Conservation (phyloP, 1,284 basidiomycete species). For the Vanrija sp. region DNA sequence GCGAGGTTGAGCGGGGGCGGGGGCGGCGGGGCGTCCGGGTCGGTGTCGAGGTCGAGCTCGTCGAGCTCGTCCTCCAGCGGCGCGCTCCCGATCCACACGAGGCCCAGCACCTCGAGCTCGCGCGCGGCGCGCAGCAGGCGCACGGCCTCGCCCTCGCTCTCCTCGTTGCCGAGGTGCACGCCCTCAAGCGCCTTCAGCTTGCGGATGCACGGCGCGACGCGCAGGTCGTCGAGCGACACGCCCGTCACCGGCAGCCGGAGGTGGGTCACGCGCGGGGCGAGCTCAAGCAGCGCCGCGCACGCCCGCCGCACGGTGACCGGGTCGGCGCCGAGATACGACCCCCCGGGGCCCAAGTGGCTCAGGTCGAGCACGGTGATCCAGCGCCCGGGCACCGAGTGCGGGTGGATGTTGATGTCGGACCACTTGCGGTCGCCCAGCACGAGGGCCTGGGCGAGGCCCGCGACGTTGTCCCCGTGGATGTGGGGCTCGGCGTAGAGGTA, state of each 20-base stretch:
- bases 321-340: conserved; percentile 56
- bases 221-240: conserved; percentile 54
- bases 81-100: conserved; percentile 56
- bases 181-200: conserved; percentile 60
- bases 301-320: conserved; percentile 49
- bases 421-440: conserved; percentile 65
- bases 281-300: conserved; percentile 55
- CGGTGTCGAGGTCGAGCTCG: not conserved
- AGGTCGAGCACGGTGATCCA: conserved; percentile 73
- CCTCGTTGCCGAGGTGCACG: conserved; percentile 42
- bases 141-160: conserved; percentile 45
- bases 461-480: conserved; percentile 55
- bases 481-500: conserved; percentile 62
- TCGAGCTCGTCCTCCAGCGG: conserved; percentile 26
- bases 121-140: conserved; percentile 57
- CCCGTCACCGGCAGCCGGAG: conserved; percentile 61
- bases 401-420: conserved; percentile 78
- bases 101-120: conserved; percentile 63
- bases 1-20: conserved; percentile 53
- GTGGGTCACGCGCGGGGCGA: conserved; percentile 63
- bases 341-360: conserved; percentile 57
- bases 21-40: not conserved
- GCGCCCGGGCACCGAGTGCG: conserved; percentile 74
- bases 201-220: conserved; percentile 42
- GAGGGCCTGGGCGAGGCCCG: conserved; percentile 58